phyloP scores from a whole-genome alignment of 768 basidiomycete species.

The Naganishia onofrii region DNA sequence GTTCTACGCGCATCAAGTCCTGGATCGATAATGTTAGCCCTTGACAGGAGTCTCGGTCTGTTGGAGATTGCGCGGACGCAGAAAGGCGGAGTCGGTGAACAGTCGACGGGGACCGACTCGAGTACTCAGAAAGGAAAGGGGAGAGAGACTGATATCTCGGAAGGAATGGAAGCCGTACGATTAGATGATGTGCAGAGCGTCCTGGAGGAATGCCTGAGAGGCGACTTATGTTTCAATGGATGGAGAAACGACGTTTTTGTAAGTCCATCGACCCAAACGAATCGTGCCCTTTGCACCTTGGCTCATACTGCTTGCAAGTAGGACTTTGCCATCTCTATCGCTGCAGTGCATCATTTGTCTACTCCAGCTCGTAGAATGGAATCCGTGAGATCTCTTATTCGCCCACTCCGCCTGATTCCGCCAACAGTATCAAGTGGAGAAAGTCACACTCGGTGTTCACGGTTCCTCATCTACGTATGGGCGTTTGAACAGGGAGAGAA shows the following conservation, averaged over 20 bases:
- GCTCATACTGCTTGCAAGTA: slow-evolving; percentile 48
- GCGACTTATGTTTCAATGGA: slow-evolving; percentile 65
- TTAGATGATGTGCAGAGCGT: slow-evolving; percentile 58
- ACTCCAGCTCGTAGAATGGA: slow-evolving; percentile 68
- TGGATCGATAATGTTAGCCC: slow-evolving; percentile 70
- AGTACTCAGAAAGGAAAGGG: not conserved
- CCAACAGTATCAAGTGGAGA: slow-evolving; percentile 18
- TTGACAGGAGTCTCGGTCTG: slow-evolving; percentile 78
- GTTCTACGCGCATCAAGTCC: slow-evolving; percentile 60
- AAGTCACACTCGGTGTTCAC: slow-evolving; percentile 52
- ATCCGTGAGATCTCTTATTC: slow-evolving; percentile 58
- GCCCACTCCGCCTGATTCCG: slow-evolving; percentile 33
- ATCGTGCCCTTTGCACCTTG: not conserved
- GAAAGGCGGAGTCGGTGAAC: slow-evolving; percentile 22
- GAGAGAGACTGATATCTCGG: not conserved
- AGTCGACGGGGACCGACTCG: not conserved
- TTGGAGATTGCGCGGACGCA: slow-evolving; percentile 65
- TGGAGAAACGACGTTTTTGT: slow-evolving; percentile 85
- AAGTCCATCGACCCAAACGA: slow-evolving; percentile 49
- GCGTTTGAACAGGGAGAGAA: slow-evolving; percentile 85
- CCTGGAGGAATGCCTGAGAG: slow-evolving; percentile 60
- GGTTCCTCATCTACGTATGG: slow-evolving; percentile 92
- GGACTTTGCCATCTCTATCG: slow-evolving; percentile 97
- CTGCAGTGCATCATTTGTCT: slow-evolving; percentile 92
- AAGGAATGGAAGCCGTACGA: slow-evolving; percentile 47